Percentiles rank a stretch among this genome's conserved stretches.
These are phyloP conservation scores for Actinomortierella wolfii DNA, from an alignment of 371 early-diverging fungal species.

Conservation along the genomic window DNA sequence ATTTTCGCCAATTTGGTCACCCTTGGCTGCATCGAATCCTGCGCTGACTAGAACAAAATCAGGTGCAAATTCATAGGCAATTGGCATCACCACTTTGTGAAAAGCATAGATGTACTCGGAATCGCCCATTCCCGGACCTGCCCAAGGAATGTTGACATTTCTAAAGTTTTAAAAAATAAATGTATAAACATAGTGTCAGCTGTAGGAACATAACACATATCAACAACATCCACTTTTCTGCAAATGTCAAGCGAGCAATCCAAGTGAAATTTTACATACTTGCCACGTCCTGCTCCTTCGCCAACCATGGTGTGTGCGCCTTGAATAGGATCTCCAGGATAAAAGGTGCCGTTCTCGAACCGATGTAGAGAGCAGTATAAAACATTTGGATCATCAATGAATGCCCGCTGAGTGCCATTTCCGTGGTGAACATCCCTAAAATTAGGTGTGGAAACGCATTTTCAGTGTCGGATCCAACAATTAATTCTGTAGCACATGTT, in stretches of 20 bases:
- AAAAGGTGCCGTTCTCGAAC: constrained; percentile 78
- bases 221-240: neutral
- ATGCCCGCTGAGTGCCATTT: constrained; percentile 89
- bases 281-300: constrained; percentile 64
- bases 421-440: constrained; percentile 94
- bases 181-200: neutral
- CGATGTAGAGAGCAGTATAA: constrained; percentile 89
- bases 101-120: constrained; percentile 89
- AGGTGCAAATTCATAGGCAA: constrained; percentile 82
- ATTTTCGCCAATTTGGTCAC: constrained; percentile 88
- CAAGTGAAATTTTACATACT: constrained; percentile 45
- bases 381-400: constrained; percentile 76
- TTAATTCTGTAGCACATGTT: too few relatives aligned
- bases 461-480: too few relatives aligned
- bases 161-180: constrained; percentile 51
- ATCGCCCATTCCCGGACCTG: constrained; percentile 76
- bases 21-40: constrained; percentile 91
- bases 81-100: constrained; percentile 77
- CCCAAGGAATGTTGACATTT: constrained; percentile 92
- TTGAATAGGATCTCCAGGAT: constrained; percentile 69
- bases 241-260: neutral
- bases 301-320: constrained; percentile 61
- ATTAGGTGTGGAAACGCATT: neutral
- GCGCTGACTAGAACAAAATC: constrained; percentile 82
- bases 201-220: neutral